phyloP scores from a whole-genome alignment of 2,329 filamentous ascomycete genomes.

The Penicillium corylophilum region DNA sequence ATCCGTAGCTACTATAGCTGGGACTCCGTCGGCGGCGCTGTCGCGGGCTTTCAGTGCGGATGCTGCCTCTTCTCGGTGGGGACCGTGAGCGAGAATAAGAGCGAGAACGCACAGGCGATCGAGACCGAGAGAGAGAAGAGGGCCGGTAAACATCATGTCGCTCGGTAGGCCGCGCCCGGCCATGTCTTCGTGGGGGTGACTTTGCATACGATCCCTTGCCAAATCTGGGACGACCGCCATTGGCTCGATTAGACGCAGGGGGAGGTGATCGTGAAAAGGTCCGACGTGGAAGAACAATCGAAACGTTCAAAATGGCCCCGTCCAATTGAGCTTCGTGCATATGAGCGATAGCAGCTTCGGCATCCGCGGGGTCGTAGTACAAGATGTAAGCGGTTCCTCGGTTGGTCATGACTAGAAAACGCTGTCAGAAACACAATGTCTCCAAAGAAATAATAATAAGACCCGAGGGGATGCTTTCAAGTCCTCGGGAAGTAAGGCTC shows the following conservation, averaged over 20 bases:
- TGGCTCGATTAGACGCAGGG: conserved; percentile 62
- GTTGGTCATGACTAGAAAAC: conserved; percentile 71
- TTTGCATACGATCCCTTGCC: conserved; percentile 28
- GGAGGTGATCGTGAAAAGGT: conserved; percentile 81
- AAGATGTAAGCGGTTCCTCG: conserved; percentile 92
- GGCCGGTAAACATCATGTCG: conserved; percentile 59
- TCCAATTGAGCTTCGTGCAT: conserved; percentile 98
- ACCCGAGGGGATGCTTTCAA: background rate
- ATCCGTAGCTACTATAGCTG: conserved; percentile 64
- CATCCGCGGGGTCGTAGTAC: conserved; percentile 72
- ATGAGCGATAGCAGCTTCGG: conserved; percentile 84
- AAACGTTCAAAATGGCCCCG: conserved; percentile 77
- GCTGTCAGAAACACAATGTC: background rate
- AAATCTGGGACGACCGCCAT: conserved; percentile 52
- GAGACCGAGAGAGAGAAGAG: conserved; percentile 53
- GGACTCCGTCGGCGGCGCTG: conserved; percentile 55
- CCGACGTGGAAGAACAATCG: conserved; percentile 79
- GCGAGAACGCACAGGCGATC: conserved; percentile 39
- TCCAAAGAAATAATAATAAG: background rate
- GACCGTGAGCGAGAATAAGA: conserved; percentile 45
- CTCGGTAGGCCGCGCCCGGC: conserved; percentile 45
- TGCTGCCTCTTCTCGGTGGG: conserved; percentile 38
- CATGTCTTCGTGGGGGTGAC: conserved; percentile 40
- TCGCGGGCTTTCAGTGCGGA: conserved; percentile 36
- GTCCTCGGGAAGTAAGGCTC: conserved; percentile 33